Percentiles rank a stretch among this genome's conserved stretches.
phyloP scores from a whole-genome alignment of 2,329 filamentous ascomycete species.

The Annulohypoxylon truncatum region DNA sequence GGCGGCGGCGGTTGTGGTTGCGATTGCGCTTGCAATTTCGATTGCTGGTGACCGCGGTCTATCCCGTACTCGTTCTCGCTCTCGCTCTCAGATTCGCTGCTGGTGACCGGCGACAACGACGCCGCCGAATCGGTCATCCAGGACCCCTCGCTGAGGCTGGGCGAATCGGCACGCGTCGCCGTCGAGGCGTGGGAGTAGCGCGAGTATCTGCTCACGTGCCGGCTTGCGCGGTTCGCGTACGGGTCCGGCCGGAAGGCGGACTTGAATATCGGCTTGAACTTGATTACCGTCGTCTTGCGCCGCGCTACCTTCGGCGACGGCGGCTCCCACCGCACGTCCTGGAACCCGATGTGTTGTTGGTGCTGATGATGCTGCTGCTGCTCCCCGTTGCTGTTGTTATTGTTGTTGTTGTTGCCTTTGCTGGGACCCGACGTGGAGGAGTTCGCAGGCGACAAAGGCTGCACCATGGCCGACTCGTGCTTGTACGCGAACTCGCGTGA shows the following conservation, averaged over 20 bases:
- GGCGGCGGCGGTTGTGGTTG: neutral
- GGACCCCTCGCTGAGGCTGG: neutral
- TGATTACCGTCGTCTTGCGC: neutral
- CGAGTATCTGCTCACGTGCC: too few species aligned
- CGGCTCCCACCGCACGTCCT: slow-evolving; percentile 24
- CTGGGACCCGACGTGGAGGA: neutral
- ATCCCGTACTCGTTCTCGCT: neutral
- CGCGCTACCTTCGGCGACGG: neutral
- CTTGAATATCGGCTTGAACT: neutral
- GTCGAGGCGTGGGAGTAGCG: neutral
- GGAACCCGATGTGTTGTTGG: slow-evolving; percentile 37
- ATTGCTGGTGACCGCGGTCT: neutral
- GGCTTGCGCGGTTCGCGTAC: neutral
- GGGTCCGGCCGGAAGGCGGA: neutral
- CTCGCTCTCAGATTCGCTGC: neutral
- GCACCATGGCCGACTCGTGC: neutral
- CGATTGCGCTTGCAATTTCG: too few species aligned
- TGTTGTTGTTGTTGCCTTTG: too few species aligned
- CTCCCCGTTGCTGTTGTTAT: too few species aligned
- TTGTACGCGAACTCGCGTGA: neutral
- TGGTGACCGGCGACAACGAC: neutral
- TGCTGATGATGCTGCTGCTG: too few species aligned
- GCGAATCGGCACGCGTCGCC: neutral
- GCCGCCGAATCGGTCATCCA: slow-evolving; percentile 16
- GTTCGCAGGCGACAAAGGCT: neutral